phyloP scores from a whole-genome alignment of 2,329 filamentous ascomycete genomes.

The Exserohilum turcica region DNA sequence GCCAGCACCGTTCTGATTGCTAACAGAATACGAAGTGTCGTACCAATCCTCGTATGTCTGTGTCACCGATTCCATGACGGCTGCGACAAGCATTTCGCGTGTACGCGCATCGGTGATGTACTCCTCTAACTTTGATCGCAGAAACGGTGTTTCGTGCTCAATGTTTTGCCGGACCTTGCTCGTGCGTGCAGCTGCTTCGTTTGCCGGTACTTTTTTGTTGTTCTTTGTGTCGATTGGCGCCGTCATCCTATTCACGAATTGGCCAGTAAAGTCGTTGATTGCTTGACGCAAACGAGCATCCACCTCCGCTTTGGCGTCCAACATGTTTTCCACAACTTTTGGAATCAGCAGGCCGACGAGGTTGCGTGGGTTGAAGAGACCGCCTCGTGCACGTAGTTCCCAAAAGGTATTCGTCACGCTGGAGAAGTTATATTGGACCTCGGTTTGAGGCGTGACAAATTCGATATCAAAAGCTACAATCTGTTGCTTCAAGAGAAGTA shows the following conservation, averaged over 20 bases:
- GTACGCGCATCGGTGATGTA: constrained; percentile 70
- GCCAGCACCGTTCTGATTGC: constrained; percentile 24
- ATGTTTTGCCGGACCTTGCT: constrained; percentile 59
- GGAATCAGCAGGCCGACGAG: constrained; percentile 67
- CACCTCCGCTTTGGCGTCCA: constrained; percentile 71
- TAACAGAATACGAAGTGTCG: constrained; percentile 54
- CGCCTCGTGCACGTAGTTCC: constrained; percentile 68
- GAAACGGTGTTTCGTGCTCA: constrained; percentile 61
- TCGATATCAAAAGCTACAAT: constrained; percentile 95
- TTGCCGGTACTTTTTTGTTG: constrained; percentile 28
- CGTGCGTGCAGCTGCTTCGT: constrained; percentile 37
- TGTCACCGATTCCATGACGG: constrained; percentile 67
- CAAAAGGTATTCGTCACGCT: constrained; percentile 68
- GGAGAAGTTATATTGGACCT: constrained; percentile 69
- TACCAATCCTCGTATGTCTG: constrained; percentile 69
- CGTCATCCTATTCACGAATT: constrained; percentile 63
- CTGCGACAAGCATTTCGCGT: constrained; percentile 68
- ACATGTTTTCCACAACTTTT: constrained; percentile 72
- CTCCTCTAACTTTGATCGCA: constrained; percentile 63
- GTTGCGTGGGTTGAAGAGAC: constrained; percentile 68
- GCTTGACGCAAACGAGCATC: constrained; percentile 66
- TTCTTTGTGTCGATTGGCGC: constrained; percentile 47
- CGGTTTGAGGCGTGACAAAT: constrained; percentile 65
- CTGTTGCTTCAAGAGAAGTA: constrained; percentile 93
- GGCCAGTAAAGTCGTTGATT: constrained; percentile 69